A percentile compares a stretch with the other conserved stretches of the same genome.
These are phyloP conservation scores for Polychytrium aggregatum DNA, from an alignment of 192 early-diverging fungal genomes.

Conservation along the genomic window DNA sequence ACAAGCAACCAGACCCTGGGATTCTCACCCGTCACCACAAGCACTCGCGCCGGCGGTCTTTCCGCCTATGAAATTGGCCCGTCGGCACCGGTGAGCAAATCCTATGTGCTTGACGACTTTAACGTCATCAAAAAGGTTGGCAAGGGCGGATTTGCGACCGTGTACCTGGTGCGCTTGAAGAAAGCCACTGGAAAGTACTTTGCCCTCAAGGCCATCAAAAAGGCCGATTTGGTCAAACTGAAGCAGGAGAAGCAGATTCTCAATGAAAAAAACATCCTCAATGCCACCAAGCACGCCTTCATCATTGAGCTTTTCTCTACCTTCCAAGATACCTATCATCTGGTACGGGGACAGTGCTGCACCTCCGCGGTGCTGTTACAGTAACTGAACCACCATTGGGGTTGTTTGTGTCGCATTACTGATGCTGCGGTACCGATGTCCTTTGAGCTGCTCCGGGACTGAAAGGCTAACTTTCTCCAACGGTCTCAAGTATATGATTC, in stretches of 20 bases:
- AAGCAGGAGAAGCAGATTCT: constrained; percentile 45
- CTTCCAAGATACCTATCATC: constrained; percentile 36
- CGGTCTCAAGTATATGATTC: constrained; percentile 49
- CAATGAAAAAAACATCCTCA: constrained; percentile 46
- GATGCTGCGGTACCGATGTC: too few species aligned
- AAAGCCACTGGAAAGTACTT: constrained; percentile 36
- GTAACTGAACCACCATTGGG: too few species aligned
- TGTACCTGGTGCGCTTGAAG: constrained; percentile 35
- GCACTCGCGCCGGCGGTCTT: constrained; percentile 13
- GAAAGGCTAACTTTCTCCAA: too few species aligned
- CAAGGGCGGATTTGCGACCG: constrained; percentile 44
- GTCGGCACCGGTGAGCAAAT: constrained; percentile 13
- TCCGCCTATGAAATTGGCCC: constrained; percentile 39
- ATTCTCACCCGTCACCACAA: neutral
- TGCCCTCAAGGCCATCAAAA: constrained; percentile 48
- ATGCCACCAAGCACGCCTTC: constrained; percentile 31
- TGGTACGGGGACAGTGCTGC: too few species aligned
- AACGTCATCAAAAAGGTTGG: constrained; percentile 33
- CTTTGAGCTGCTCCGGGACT: too few species aligned
- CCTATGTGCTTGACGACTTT: constrained; percentile 35
- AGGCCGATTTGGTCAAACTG: constrained; percentile 36
- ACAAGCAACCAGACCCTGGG: neutral
- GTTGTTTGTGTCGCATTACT: too few species aligned
- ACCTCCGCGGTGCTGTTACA: too few species aligned
- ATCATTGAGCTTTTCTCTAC: constrained; percentile 42